These are phyloP conservation scores for Didymella exigua DNA, from an alignment of 2,329 filamentous ascomycete species.

Conservation along the genomic window DNA sequence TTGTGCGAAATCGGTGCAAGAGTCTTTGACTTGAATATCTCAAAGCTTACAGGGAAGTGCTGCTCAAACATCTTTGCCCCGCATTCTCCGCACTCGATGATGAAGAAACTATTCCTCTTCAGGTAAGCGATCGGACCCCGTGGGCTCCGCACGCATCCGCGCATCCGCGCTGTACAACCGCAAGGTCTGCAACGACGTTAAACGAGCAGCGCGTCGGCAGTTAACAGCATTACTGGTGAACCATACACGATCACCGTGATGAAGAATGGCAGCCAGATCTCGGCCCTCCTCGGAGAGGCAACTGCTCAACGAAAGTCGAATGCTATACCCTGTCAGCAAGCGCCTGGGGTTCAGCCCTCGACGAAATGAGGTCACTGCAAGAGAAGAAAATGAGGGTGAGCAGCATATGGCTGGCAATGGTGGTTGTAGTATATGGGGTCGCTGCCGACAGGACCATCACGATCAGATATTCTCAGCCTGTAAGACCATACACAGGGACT, in stretches of 20 bases:
- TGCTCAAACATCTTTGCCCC: not conserved
- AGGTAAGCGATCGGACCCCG: not conserved
- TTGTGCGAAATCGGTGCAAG: too few relatives aligned
- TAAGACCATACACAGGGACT: conserved; percentile 1
- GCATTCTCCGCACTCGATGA: not conserved
- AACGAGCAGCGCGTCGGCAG: not conserved
- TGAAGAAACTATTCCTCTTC: not conserved
- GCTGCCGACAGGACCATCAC: conserved; percentile 1
- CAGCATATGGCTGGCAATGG: not conserved
- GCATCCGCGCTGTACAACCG: not conserved
- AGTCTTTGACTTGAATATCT: too few relatives aligned
- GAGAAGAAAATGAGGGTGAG: not conserved
- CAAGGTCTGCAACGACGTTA: not conserved
- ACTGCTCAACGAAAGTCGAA: not conserved
- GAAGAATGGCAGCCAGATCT: not conserved
- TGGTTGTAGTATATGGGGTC: conserved; percentile 10
- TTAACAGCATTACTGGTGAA: not conserved
- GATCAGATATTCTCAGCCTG: conserved; percentile 4
- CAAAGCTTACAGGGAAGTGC: not conserved
- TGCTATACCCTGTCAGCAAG: conserved; percentile 5
- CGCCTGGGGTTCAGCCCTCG: conserved; percentile 2
- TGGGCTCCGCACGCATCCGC: too few relatives aligned
- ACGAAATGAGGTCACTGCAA: conserved; percentile 3
- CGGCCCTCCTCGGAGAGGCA: conserved; percentile 6
- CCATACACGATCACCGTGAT: not conserved